Evolutionary conservation across 2,329 filamentous ascomycete species (phyloP), one percentile per base, ranked within the genome.

Genomic region (Elsinoe ampelina): DNA sequence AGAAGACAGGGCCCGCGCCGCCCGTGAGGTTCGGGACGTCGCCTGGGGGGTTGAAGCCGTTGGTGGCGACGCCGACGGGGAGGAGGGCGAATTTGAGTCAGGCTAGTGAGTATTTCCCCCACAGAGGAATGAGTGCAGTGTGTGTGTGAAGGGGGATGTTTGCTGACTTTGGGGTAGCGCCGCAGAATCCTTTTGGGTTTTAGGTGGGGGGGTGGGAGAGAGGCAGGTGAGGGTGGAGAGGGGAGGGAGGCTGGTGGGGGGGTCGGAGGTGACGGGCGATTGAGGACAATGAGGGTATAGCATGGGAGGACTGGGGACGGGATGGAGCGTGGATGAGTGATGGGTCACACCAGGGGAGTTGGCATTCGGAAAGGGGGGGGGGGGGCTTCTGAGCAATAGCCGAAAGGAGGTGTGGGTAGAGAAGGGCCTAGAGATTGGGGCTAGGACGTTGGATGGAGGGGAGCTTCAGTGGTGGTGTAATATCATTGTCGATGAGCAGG

Each of bases 41-140:
- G 26, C 26, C 7, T 58, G 75, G 78, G 26, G 82, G 84, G 11
- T 75, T 83, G 30, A 89, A 90, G 72, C 93, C 87, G 71, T 74
- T 97, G 64, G 79, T 81, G 59, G 84, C 91, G 30, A 93, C 97
- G 74, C 80, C 89, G 26, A 98, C 93, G 5, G 93, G 93, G 61
- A 79, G 87, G 65, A 84, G 87, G 75, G 93, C 93, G 57, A 96
- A 97, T 70, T 79, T 98, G 63, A 80, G 87, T 54, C 88, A 95
- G 82, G 93, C 93, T 67, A 98, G 92, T 97, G 85, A 86, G 92
- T 91, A 45, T 58, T 48, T 45, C 30, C 26, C 57, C 30, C 10
- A 30, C 58, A 35, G 17, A 19, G 22, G 22, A 11, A 43, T 34
- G 4, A n/a, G n/a, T n/a, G 22, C 45, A 32, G 55, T 60, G 10